These are phyloP conservation scores for Stereum hirsutum DNA, from an alignment of 1,284 basidiomycete species.

Conservation along the genomic window DNA sequence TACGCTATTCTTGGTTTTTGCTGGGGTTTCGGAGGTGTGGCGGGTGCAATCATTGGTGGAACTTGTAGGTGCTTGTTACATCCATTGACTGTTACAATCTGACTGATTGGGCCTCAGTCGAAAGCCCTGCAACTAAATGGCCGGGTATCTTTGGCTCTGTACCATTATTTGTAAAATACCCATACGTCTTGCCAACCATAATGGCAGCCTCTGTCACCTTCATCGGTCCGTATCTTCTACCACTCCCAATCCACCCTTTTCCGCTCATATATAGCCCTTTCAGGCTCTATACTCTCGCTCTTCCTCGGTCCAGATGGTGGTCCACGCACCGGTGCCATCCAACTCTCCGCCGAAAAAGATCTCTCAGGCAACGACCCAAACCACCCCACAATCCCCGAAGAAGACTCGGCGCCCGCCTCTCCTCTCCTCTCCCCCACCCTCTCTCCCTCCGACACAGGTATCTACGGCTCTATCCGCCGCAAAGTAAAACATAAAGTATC, in stretches of 20 bases:
- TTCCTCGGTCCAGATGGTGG: slow-evolving; percentile 91
- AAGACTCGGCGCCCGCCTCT: slow-evolving; percentile 32
- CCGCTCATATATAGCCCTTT: background rate
- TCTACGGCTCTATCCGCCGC: slow-evolving; percentile 18
- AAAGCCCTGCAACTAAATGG: slow-evolving; percentile 82
- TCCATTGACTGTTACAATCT: slow-evolving; percentile 3
- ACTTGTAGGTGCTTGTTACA: slow-evolving; percentile 44
- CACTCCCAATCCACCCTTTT: slow-evolving; percentile 1
- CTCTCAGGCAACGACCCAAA: slow-evolving; percentile 18
- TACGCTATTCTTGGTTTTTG: slow-evolving; percentile 91
- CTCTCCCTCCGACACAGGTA: too few relatives aligned
- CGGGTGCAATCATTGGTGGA: slow-evolving; percentile 82
- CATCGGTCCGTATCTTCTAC: slow-evolving; percentile 35
- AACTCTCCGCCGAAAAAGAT: slow-evolving; percentile 67
- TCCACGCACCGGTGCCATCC: slow-evolving; percentile 76
- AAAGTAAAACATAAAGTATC: slow-evolving; percentile 40
- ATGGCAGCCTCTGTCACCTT: slow-evolving; percentile 72
- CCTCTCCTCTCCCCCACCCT: slow-evolving; percentile 7
- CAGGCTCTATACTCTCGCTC: slow-evolving; percentile 78
- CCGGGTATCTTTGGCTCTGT: slow-evolving; percentile 61
- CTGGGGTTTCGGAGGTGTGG: slow-evolving; percentile 94
- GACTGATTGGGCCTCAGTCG: slow-evolving; percentile 39
- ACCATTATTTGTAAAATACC: slow-evolving; percentile 70
- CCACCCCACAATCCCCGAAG: slow-evolving; percentile 48
- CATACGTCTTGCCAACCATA: slow-evolving; percentile 88